These are phyloP conservation scores for Candida sithepensis DNA, from an alignment of 805 yeast genomes.

Conservation along the genomic window DNA sequence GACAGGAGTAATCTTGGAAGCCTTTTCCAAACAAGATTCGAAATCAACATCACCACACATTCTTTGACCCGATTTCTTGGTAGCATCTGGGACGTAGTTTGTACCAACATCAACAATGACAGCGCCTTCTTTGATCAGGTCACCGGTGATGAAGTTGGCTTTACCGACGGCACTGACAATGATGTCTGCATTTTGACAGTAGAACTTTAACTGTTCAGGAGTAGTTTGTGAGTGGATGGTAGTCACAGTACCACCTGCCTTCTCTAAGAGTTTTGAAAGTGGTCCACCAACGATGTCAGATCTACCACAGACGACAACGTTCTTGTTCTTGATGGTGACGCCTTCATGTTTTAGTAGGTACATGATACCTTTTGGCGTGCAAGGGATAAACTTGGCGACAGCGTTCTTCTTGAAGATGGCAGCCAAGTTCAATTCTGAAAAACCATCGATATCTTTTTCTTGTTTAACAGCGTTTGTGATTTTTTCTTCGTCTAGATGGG, in stretches of 20 bases:
- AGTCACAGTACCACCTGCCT: conserved; percentile 84
- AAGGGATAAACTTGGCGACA: conserved; percentile 77
- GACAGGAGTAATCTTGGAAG: conserved; percentile 83
- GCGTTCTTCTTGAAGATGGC: conserved; percentile 88
- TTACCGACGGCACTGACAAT: conserved; percentile 90
- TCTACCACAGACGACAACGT: conserved; percentile 90
- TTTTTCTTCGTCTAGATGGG: conserved; percentile 68
- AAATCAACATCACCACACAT: conserved; percentile 96
- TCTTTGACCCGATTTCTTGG: conserved; percentile 72
- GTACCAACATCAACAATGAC: conserved; percentile 94
- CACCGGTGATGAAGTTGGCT: conserved; percentile 81
- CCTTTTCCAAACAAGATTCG: conserved; percentile 57
- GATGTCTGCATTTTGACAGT: conserved; percentile 71
- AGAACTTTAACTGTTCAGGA: conserved; percentile 48
- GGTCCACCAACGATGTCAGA: conserved; percentile 97
- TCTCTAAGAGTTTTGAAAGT: conserved; percentile 75
- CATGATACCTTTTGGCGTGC: conserved; percentile 94
- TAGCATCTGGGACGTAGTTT: conserved; percentile 75
- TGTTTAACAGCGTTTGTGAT: conserved; percentile 80
- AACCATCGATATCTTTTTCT: conserved; percentile 93
- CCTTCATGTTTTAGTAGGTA: conserved; percentile 69
- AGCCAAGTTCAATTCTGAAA: conserved; percentile 83
- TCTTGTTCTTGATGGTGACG: conserved; percentile 67
- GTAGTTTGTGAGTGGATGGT: conserved; percentile 74
- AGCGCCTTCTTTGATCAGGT: conserved; percentile 81